These are phyloP conservation scores for Manihot esculenta DNA, from an alignment of 441 rosid genomes.

Conservation along the genomic window DNA sequence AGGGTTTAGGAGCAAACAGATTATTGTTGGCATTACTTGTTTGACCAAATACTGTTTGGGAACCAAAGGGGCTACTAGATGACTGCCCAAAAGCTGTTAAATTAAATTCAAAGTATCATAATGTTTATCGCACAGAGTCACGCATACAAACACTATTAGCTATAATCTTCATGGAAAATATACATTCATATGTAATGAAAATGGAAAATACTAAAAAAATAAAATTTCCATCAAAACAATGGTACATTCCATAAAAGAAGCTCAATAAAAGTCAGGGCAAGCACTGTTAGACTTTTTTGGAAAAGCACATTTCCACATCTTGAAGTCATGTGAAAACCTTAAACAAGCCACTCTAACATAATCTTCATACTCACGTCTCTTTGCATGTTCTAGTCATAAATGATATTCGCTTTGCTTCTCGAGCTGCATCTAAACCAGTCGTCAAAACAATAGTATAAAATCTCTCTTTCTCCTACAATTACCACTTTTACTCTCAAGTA, in stretches of 20 bases:
- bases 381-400: no score
- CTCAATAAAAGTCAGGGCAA: background rate
- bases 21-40: constrained; percentile 53
- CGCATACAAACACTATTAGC: constrained; percentile 10
- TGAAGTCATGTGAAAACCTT: background rate
- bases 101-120: constrained; percentile 16
- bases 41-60: constrained; percentile 82
- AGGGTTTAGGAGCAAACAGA: constrained; percentile 80
- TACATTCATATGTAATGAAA: background rate
- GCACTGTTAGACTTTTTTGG: background rate
- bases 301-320: background rate
- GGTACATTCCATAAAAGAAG: background rate
- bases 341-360: background rate
- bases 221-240: background rate
- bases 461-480: no score
- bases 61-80: constrained; percentile 73
- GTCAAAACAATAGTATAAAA: no score
- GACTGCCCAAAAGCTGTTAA: constrained; percentile 91
- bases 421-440: no score
- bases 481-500: no score
- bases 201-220: background rate
- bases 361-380: no score
- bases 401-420: no score
- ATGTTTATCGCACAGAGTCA: constrained; percentile 4
- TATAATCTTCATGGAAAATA: background rate